Conservation (phyloP, 1,284 basidiomycete species). For the Papiliotrema laurentii region DNA sequence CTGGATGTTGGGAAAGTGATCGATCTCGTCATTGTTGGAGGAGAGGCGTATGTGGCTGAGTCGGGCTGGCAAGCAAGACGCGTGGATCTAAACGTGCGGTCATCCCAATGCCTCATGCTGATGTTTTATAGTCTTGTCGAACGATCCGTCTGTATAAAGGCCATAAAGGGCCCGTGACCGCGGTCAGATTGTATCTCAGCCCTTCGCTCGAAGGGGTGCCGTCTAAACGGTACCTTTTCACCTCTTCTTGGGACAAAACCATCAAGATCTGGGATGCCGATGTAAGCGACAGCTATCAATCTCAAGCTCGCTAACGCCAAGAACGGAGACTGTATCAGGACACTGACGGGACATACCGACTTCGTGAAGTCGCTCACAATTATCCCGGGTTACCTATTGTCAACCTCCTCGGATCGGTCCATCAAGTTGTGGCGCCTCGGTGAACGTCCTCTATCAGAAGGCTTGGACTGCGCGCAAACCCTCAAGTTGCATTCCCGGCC, state of each 20-base stretch:
- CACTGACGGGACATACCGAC: constrained; percentile 73
- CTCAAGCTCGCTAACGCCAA: constrained; percentile 41
- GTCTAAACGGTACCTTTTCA: constrained; percentile 54
- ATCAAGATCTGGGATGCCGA: constrained; percentile 76
- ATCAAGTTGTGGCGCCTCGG: constrained; percentile 73
- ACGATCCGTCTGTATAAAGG: constrained; percentile 69
- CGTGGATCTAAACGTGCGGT: constrained; percentile 65
- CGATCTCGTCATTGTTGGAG: constrained; percentile 60
- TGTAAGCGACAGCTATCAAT: constrained; percentile 49
- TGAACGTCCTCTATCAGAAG: constrained; percentile 44
- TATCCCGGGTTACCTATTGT: constrained; percentile 59
- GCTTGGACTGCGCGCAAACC: constrained; percentile 52
- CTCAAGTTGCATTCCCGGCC: constrained; percentile 38
- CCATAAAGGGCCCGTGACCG: constrained; percentile 81
- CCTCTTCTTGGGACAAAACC: constrained; percentile 88
- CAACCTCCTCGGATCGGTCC: constrained; percentile 85
- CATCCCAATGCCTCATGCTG: not conserved
- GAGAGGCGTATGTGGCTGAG: constrained; percentile 77
- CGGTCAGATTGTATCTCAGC: constrained; percentile 57
- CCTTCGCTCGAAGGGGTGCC: constrained; percentile 8
- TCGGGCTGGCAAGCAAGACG: constrained; percentile 69
- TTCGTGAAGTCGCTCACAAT: constrained; percentile 78
- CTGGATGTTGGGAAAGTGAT: constrained; percentile 73
- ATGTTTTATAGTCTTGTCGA: constrained; percentile 63
- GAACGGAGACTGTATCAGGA: constrained; percentile 65